A percentile compares a stretch with the other conserved stretches of the same genome.
phyloP scores from a whole-genome alignment of 768 basidiomycete species.

The Lactifluus subvellereus region DNA sequence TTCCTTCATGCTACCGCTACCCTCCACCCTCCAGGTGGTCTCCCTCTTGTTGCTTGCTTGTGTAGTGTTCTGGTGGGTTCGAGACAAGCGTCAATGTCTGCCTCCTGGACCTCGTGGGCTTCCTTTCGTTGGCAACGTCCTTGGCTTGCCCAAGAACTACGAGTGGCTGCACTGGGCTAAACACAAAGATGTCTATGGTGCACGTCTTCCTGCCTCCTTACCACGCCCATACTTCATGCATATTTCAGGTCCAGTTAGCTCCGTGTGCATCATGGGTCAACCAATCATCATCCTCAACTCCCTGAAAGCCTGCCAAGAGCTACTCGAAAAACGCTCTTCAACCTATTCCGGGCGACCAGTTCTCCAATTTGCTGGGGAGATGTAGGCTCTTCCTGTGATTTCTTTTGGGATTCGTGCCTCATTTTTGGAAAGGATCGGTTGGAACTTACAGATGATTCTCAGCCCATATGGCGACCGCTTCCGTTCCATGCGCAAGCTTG shows the following conservation, averaged over 20 bases:
- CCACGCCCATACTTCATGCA: background rate
- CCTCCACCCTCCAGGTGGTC: background rate
- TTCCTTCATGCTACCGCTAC: background rate
- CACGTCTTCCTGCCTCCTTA: background rate
- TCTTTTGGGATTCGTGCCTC: background rate
- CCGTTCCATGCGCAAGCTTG: conserved; percentile 14
- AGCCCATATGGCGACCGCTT: conserved; percentile 6
- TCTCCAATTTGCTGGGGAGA: conserved; percentile 12
- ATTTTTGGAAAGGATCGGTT: conserved; percentile 11
- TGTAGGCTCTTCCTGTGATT: background rate
- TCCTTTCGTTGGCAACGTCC: conserved; percentile 12
- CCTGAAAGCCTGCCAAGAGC: conserved; percentile 12
- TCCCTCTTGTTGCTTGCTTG: background rate
- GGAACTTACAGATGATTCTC: conserved; percentile 17
- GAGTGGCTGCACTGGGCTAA: conserved; percentile 17
- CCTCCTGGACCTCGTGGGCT: conserved; percentile 17
- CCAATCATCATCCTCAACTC: conserved; percentile 14
- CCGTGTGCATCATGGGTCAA: conserved; percentile 10
- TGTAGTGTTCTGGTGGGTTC: background rate
- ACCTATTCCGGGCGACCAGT: conserved; percentile 14
- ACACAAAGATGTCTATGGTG: conserved; percentile 9
- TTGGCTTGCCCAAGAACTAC: conserved; percentile 5
- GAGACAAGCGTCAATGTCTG: background rate
- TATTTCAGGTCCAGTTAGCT: conserved; percentile 11
- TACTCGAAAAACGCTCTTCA: conserved; percentile 16